Percentiles rank a stretch among this genome's conserved stretches.
These are phyloP conservation scores for Neurospora sp. DNA, from an alignment of 495 filamentous ascomycete species.

Conservation along the genomic window DNA sequence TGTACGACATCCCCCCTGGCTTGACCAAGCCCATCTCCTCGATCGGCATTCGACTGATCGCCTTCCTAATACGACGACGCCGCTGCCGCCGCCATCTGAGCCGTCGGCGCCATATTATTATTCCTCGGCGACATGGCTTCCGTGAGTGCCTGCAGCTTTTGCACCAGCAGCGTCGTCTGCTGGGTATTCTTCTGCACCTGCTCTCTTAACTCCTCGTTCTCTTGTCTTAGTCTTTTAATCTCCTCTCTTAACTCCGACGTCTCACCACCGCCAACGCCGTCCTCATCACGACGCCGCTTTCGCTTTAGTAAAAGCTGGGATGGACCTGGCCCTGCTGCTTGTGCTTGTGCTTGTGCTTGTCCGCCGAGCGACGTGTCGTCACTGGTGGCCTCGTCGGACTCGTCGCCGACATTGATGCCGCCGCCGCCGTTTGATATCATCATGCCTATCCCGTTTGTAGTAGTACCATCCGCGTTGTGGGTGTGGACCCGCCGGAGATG, in stretches of 20 bases:
- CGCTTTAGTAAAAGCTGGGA: not conserved
- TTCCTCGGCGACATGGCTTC: conserved; percentile 3
- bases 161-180: conserved; percentile 21
- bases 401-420: conserved; percentile 3
- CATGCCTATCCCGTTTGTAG: conserved; percentile 2
- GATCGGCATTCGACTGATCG: not conserved
- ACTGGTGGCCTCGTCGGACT: conserved; percentile 26
- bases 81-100: not conserved
- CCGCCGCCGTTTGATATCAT: not conserved
- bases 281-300: not conserved
- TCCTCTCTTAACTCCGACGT: conserved; percentile 26
- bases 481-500: conserved; percentile 74
- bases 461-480: conserved; percentile 12
- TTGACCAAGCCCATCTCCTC: too few species aligned
- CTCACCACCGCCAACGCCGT: conserved; percentile 6
- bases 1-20: too few species aligned
- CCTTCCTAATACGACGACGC: not conserved
- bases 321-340: not conserved
- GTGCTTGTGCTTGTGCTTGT: conserved; percentile 17
- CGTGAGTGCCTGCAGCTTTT: conserved; percentile 17
- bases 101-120: not conserved
- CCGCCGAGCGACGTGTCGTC: conserved; percentile 6
- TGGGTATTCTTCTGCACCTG: conserved; percentile 21
- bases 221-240: conserved; percentile 24
- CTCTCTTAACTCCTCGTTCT: conserved; percentile 27